phyloP scores from a whole-genome alignment of 768 basidiomycete genomes.

The Fistulinella prunicolor region DNA sequence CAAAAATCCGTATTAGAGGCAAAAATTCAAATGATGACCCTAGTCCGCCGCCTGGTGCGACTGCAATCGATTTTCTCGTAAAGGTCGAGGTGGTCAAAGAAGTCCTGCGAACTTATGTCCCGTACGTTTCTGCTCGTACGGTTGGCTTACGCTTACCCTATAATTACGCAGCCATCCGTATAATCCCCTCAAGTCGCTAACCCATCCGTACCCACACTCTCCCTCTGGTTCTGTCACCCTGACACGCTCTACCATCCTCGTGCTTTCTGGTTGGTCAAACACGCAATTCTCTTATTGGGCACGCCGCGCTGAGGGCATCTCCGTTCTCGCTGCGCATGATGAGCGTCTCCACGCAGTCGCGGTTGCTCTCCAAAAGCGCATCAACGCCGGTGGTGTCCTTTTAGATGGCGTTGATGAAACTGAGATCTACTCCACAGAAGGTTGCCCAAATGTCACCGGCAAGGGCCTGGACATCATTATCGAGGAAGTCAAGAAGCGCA shows the following conservation, averaged over 20 bases:
- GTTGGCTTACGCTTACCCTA: constrained; percentile 22
- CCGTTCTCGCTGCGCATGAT: constrained; percentile 43
- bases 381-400: constrained; percentile 34
- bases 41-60: constrained; percentile 34
- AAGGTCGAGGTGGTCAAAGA: constrained; percentile 53
- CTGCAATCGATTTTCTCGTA: constrained; percentile 50
- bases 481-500: constrained; percentile 48
- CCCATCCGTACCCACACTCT: constrained; percentile 38
- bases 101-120: constrained; percentile 45
- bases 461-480: constrained; percentile 50
- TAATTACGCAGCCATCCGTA: constrained; percentile 45
- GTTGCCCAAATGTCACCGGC: constrained; percentile 42
- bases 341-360: constrained; percentile 40
- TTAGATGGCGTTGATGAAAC: constrained; percentile 25
- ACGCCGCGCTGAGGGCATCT: constrained; percentile 48
- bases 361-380: constrained; percentile 39
- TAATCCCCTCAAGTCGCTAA: constrained; percentile 47
- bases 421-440: constrained; percentile 26
- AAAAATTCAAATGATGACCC: constrained; percentile 30
- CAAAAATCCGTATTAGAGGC: constrained; percentile 32
- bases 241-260: constrained; percentile 46
- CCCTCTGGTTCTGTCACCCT: constrained; percentile 44
- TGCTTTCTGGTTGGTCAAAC: constrained; percentile 51
- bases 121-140: constrained; percentile 35
- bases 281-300: constrained; percentile 56